Evolutionary conservation across 1,284 basidiomycete species (phyloP), one percentile per base, ranked within the genome.

Genomic region (Wallemia hederae): DNA sequence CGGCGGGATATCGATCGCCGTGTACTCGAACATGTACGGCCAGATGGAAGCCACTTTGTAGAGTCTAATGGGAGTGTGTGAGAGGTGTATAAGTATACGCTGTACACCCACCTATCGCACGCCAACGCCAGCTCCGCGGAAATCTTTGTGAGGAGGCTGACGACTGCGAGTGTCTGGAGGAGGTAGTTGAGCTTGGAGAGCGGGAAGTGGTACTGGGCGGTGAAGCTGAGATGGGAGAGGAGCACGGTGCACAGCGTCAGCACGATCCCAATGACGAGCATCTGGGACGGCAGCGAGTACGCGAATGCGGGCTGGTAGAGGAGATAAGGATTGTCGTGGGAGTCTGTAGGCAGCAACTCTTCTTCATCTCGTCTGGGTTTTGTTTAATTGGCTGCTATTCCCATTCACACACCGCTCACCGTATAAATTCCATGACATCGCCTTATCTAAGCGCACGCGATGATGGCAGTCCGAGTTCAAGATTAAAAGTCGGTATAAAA

Each of bases 1-100:
- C 7, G 5, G 39, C 3, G 55, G 27, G 19, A 31, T 29, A 73
- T 66, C 69, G 55, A 92, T 80, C 2, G 85, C 79, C 58, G 91
- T 75, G 70, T 96, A 98, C 63, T 83, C 83, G 60, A 97, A 80
- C 82, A 90, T 91, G 70, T 89, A 96, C 0, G 92, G 92, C 86
- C 90, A 96, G 29, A 72, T 72, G 65, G 78, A 75, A 63, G 83
- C 86, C 64, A 83, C 78, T 1, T 73, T 64, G 2, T 78, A 70
- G 1, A 49, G n/a, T 19, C 31, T 33, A 19, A 33, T 9, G 31
- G 31, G 31, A 9, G 19, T 33, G 7, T 9, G 31, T 19, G 19
- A 33, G 19, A 33, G 31, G 31, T 33, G 31, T 33, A 33, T 33
- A 33, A 33, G 7, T 9, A 33, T 9, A 33, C 31, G 31, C 7